These are phyloP conservation scores for Biancaea sappan DNA, from an alignment of 306 rosid species.

Conservation along the genomic window DNA sequence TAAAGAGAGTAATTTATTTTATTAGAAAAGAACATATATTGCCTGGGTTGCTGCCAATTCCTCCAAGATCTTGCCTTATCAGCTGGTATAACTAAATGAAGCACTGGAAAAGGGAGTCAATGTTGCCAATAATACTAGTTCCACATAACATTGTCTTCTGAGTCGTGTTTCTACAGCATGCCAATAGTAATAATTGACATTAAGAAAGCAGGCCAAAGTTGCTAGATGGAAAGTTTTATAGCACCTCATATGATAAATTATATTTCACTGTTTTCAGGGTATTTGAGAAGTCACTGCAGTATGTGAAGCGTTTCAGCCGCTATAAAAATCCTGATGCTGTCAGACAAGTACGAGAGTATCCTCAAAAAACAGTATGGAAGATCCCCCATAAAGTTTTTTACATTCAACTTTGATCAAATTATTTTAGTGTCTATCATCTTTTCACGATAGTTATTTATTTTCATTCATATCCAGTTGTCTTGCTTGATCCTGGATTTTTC, in stretches of 20 bases:
- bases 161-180: not conserved
- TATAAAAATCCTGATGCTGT: constrained; percentile 97
- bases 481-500: constrained; percentile 6
- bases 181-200: constrained; percentile 18
- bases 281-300: constrained; percentile 94
- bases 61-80: constrained; percentile 20
- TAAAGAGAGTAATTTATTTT: not conserved
- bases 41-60: constrained; percentile 9
- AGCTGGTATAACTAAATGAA: not conserved
- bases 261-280: constrained; percentile 53
- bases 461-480: not conserved
- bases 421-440: not conserved
- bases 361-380: constrained; percentile 37
- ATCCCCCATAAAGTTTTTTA: constrained; percentile 13
- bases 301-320: constrained; percentile 97
- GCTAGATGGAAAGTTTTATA: not conserved
- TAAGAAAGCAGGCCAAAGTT: constrained; percentile 7
- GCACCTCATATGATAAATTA: not conserved
- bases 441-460: constrained; percentile 21
- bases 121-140: not conserved
- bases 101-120: not conserved
- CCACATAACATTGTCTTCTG: not conserved
- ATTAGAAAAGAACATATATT: not conserved
- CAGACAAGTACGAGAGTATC: constrained; percentile 99
- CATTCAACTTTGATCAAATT: not conserved